These are phyloP conservation scores for Flaveria robusta DNA, from an alignment of 129 eudicot species.

Conservation along the genomic window DNA sequence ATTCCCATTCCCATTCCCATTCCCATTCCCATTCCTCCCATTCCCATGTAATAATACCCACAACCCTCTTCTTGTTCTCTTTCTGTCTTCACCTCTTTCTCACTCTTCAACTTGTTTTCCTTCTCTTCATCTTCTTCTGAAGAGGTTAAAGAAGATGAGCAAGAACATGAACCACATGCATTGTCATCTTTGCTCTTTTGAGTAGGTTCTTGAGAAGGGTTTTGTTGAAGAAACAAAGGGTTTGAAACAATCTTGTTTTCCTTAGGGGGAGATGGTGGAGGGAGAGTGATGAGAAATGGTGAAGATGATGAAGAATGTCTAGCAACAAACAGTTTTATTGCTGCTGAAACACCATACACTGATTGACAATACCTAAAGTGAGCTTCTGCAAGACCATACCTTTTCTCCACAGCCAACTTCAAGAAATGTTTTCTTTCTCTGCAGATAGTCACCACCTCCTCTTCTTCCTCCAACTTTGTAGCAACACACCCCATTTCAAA, in stretches of 20 bases:
- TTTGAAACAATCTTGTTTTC: slow-evolving; percentile 66
- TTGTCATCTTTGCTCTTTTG: slow-evolving; percentile 47
- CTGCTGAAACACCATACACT: slow-evolving; percentile 81
- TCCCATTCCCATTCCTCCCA: slow-evolving; percentile 32
- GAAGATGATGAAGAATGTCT: slow-evolving; percentile 81
- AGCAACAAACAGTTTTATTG: slow-evolving; percentile 79
- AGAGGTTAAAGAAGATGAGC: slow-evolving; percentile 46
- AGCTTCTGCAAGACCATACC: slow-evolving; percentile 87
- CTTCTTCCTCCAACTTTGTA: slow-evolving; percentile 82
- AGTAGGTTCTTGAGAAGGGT: slow-evolving; percentile 48
- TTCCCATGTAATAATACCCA: slow-evolving; percentile 61
- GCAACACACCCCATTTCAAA: slow-evolving; percentile 90
- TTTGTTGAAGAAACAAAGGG: slow-evolving; percentile 87
- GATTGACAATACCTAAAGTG: slow-evolving; percentile 80
- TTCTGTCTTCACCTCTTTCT: slow-evolving; percentile 35
- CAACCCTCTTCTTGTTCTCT: slow-evolving; percentile 36
- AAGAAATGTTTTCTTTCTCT: slow-evolving; percentile 81
- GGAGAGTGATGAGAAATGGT: slow-evolving; percentile 73
- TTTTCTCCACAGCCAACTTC: slow-evolving; percentile 77
- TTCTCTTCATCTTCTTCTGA: slow-evolving; percentile 57
- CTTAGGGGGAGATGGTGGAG: slow-evolving; percentile 70
- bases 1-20: slow-evolving; percentile 42
- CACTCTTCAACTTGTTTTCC: slow-evolving; percentile 28
- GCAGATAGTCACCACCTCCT: slow-evolving; percentile 85
- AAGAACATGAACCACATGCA: slow-evolving; percentile 47